Evolutionary conservation across 2,329 filamentous ascomycete genomes (phyloP).

Genomic region (Coniochaeta hoffmannii): DNA sequence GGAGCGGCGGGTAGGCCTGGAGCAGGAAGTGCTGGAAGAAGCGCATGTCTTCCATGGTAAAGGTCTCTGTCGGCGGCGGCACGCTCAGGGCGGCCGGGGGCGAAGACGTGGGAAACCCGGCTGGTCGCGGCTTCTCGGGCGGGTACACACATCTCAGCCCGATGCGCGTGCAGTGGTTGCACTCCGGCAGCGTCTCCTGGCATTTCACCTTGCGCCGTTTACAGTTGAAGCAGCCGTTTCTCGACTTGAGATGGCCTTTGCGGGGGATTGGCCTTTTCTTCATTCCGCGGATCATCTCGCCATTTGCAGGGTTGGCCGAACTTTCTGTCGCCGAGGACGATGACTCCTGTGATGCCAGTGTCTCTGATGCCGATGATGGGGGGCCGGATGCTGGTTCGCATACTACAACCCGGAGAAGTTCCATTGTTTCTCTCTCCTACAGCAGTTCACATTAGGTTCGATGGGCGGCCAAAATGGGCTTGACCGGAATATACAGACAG

Average conservation of each 20-base stretch:
- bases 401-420: background rate
- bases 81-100: background rate
- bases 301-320: background rate
- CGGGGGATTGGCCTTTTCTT: constrained; percentile 17
- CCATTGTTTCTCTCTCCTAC: background rate
- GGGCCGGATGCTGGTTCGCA: background rate
- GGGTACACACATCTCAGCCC: constrained; percentile 27
- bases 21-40: constrained; percentile 47
- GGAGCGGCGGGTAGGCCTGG: constrained; percentile 32
- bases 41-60: constrained; percentile 36
- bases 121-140: constrained; percentile 10
- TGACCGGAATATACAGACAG: too few species aligned
- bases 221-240: constrained; percentile 30
- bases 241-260: constrained; percentile 30
- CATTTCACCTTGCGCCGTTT: constrained; percentile 39
- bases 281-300: background rate
- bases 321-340: background rate
- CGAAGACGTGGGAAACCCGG: constrained; percentile 1
- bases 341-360: background rate
- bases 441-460: background rate
- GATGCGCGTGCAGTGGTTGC: constrained; percentile 26
- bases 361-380: background rate
- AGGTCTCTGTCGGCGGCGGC: constrained; percentile 12
- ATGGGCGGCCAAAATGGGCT: background rate
- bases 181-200: constrained; percentile 25